Percentiles rank a stretch among this genome's conserved stretches.
Evolutionary conservation across 495 filamentous ascomycete species (phyloP).

Genomic region (Penicilliopsis zonata): DNA sequence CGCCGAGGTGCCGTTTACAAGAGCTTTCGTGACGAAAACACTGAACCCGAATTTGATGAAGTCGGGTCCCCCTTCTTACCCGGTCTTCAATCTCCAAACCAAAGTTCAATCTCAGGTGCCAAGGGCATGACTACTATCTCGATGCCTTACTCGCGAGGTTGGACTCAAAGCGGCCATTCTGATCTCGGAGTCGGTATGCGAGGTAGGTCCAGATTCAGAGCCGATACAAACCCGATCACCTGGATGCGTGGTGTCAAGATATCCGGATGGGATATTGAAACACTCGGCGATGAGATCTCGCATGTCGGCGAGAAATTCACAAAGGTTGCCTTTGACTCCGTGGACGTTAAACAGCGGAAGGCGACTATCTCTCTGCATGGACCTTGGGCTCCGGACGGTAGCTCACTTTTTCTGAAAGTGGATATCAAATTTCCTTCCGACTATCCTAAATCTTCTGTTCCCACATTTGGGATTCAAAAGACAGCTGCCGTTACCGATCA

Average conservation of each 20-base stretch:
- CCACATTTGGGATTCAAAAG: constrained; percentile 61
- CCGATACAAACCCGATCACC: constrained; percentile 63
- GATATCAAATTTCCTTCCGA: constrained; percentile 65
- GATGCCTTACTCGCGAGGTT: constrained; percentile 29
- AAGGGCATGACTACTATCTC: constrained; percentile 40
- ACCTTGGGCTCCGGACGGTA: constrained; percentile 67
- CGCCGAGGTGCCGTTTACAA: constrained; percentile 77
- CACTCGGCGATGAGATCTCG: constrained; percentile 77
- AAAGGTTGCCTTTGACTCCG: constrained; percentile 79
- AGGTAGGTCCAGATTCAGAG: constrained; percentile 41
- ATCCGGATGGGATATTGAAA: constrained; percentile 64
- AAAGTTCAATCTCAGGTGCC: constrained; percentile 16
- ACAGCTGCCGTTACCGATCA: constrained; percentile 66
- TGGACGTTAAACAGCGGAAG: constrained; percentile 62
- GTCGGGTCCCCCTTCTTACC: constrained; percentile 18
- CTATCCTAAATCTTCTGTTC: constrained; percentile 59
- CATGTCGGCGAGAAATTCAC: constrained; percentile 70
- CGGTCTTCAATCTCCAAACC: constrained; percentile 9
- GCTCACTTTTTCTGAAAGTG: constrained; percentile 63
- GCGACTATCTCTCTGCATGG: constrained; percentile 70
- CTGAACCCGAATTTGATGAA: constrained; percentile 22
- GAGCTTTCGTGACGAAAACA: constrained; percentile 57
- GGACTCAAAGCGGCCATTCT: constrained; percentile 31
- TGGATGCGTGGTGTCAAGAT: constrained; percentile 96
- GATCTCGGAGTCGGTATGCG: constrained; percentile 51